These are phyloP conservation scores for Aspergillus luchuensis DNA, from an alignment of 2,329 filamentous ascomycete species.

Conservation along the genomic window DNA sequence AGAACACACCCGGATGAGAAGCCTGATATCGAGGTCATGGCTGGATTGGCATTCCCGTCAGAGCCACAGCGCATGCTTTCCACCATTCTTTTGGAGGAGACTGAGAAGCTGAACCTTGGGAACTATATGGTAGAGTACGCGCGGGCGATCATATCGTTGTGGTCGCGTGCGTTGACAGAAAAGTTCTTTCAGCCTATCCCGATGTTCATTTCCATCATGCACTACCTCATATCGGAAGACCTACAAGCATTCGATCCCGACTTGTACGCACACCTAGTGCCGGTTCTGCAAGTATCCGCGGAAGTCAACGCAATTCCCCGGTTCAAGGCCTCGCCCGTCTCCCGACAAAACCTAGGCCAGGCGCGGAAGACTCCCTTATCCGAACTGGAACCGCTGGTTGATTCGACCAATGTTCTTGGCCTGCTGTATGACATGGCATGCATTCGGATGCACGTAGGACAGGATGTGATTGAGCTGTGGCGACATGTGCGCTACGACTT, in stretches of 20 bases:
- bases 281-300: constrained; percentile 47
- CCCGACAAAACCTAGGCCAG: constrained; percentile 42
- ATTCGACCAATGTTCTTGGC: constrained; percentile 57
- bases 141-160: constrained; percentile 54
- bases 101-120: constrained; percentile 47
- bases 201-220: constrained; percentile 45
- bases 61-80: constrained; percentile 52
- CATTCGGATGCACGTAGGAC: constrained; percentile 48
- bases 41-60: constrained; percentile 57
- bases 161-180: constrained; percentile 59
- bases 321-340: constrained; percentile 48
- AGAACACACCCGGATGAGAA: constrained; percentile 51
- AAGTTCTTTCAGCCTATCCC: constrained; percentile 50
- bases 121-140: constrained; percentile 54
- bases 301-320: constrained; percentile 59
- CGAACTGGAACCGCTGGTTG: constrained; percentile 51
- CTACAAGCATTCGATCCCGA: constrained; percentile 38
- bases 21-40: constrained; percentile 57
- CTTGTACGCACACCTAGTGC: constrained; percentile 42
- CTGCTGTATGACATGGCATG: constrained; percentile 57
- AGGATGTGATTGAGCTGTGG: constrained; percentile 56
- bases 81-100: constrained; percentile 56
- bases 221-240: constrained; percentile 44
- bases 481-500: constrained; percentile 58
- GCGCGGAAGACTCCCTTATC: constrained; percentile 44